Conservation (phyloP, 148 eudicot genomes). For the Pharnaceum exiguum region DNA sequence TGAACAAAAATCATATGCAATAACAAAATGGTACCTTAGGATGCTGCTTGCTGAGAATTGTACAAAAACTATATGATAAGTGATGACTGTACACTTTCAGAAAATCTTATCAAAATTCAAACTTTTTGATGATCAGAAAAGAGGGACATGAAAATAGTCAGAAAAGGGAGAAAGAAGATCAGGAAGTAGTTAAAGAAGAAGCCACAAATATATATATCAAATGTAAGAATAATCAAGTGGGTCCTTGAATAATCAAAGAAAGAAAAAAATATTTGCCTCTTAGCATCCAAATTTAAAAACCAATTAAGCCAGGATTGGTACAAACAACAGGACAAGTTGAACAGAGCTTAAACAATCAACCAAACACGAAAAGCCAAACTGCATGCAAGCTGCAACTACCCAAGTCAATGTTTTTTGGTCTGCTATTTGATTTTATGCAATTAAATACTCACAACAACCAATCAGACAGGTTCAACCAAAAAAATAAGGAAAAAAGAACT, state of each 20-base stretch:
- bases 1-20: slow-evolving; percentile 8
- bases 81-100: slow-evolving; percentile 11
- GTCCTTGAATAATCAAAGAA: slow-evolving; percentile 15
- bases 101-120: slow-evolving; percentile 17
- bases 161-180: not conserved
- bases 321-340: slow-evolving; percentile 5
- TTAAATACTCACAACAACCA: not conserved
- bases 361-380: not conserved
- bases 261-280: not conserved
- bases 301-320: slow-evolving; percentile 2
- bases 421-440: not conserved
- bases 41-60: slow-evolving; percentile 9
- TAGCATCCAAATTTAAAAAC: slow-evolving; percentile 20
- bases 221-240: slow-evolving; percentile 16
- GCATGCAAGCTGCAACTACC: slow-evolving; percentile 2
- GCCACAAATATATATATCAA: not conserved
- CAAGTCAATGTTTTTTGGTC: slow-evolving; percentile 4
- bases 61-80: slow-evolving; percentile 8
- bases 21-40: slow-evolving; percentile 11
- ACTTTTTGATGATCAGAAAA: slow-evolving; percentile 2
- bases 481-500: too few species aligned
- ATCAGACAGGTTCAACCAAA: slow-evolving; percentile 1
- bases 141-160: not conserved
- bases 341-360: slow-evolving; percentile 22
- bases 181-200: not conserved